phyloP scores from a whole-genome alignment of 331 rosid species.

The Quercus lobata region DNA sequence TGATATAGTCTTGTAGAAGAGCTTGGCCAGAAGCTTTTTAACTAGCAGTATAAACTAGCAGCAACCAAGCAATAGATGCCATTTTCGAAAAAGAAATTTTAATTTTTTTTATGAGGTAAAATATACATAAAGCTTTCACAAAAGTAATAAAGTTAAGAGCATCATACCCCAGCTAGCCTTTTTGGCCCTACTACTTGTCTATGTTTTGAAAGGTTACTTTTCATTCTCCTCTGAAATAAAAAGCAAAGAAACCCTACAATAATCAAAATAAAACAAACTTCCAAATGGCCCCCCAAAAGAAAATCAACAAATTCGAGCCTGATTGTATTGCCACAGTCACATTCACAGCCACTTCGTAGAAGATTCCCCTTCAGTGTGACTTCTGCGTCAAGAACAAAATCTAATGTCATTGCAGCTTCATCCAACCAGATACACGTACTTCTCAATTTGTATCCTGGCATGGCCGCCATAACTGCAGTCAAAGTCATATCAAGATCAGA shows the following conservation, averaged over 20 bases:
- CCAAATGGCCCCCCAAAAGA: constrained; percentile 47
- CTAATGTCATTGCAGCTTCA: constrained; percentile 56
- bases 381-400: constrained; percentile 83
- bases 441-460: constrained; percentile 78
- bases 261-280: constrained; percentile 42
- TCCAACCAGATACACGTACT: constrained; percentile 70
- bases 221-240: constrained; percentile 51
- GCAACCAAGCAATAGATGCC: neutral
- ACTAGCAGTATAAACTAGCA: neutral
- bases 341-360: constrained; percentile 41
- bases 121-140: constrained; percentile 29
- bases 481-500: constrained; percentile 11
- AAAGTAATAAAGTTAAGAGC: constrained; percentile 1
- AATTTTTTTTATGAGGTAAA: neutral
- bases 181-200: constrained; percentile 42
- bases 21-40: too few species aligned
- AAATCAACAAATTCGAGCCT: constrained; percentile 33
- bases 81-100: neutral
- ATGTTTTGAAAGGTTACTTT: constrained; percentile 37
- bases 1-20: too few species aligned
- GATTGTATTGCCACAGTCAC: constrained; percentile 39
- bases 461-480: constrained; percentile 65
- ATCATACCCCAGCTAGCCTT: constrained; percentile 32
- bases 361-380: constrained; percentile 29
- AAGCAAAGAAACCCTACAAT: constrained; percentile 56